phyloP scores from a whole-genome alignment of 805 yeast species.

The Debaryomyces castellii region DNA sequence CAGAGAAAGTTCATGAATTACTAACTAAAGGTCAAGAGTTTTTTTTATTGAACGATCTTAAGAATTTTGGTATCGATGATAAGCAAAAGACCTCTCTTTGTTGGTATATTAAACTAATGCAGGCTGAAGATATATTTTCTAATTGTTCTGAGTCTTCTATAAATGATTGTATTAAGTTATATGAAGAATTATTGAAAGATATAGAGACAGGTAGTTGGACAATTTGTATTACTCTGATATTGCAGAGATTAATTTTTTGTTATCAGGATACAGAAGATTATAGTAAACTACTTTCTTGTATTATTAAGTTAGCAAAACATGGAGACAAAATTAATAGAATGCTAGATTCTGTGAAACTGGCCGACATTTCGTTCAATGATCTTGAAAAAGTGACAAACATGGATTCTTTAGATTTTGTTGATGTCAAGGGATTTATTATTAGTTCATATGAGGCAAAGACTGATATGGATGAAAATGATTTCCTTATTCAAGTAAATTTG shows the following conservation, averaged over 20 bases:
- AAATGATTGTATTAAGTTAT: neutral
- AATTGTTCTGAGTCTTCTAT: neutral
- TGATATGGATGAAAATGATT: neutral
- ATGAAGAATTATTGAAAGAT: neutral
- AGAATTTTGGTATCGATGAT: neutral
- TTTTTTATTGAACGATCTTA: neutral
- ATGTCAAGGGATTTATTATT: neutral
- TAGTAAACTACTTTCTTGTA: conserved; percentile 4
- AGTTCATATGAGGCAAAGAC: neutral
- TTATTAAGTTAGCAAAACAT: neutral
- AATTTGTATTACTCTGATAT: conserved; percentile 26
- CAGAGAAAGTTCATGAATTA: conserved; percentile 8
- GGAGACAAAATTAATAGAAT: neutral
- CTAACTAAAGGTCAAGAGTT: conserved; percentile 13
- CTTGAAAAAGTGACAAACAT: neutral
- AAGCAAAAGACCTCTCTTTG: neutral
- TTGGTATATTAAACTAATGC: neutral
- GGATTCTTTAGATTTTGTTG: neutral
- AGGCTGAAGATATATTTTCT: neutral
- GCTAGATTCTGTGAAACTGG: neutral
- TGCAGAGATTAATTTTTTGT: conserved; percentile 39
- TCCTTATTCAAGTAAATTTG: neutral
- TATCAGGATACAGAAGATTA: conserved; percentile 27
- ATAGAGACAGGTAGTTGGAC: conserved; percentile 34
- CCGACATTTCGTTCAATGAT: neutral